Evolutionary conservation across 495 filamentous ascomycete genomes (phyloP).

Genomic region (Lasiosphaeria miniovina): DNA sequence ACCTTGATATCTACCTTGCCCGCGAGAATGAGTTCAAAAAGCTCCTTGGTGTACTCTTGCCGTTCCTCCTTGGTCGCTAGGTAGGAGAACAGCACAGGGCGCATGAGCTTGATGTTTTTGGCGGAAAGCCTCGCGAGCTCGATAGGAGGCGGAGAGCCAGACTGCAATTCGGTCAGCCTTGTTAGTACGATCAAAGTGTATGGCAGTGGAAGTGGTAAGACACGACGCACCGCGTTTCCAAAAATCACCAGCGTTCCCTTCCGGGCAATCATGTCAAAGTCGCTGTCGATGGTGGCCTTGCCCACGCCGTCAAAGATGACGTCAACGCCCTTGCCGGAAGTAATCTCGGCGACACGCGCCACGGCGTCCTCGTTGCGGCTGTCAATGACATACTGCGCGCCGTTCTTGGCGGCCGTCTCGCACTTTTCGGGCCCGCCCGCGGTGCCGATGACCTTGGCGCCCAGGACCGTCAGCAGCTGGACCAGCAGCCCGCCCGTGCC

Average conservation of each 20-base stretch:
- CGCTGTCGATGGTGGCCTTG: conserved; percentile 79
- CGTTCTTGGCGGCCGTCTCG: conserved; percentile 61
- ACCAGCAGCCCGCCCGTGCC: conserved; percentile 78
- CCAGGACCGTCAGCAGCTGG: conserved; percentile 69
- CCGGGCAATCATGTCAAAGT: conserved; percentile 70
- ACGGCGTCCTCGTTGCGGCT: conserved; percentile 67
- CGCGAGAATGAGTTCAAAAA: conserved; percentile 67
- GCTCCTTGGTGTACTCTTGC: conserved; percentile 64
- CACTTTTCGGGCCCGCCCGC: conserved; percentile 73
- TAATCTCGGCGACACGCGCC: conserved; percentile 64
- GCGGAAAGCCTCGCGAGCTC: conserved; percentile 60
- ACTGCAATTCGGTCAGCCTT: conserved; percentile 15
- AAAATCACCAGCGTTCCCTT: conserved; percentile 86
- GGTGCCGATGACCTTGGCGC: conserved; percentile 81
- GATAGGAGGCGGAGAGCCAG: conserved; percentile 74
- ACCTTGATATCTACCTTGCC: conserved; percentile 71
- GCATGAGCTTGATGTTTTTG: conserved; percentile 78
- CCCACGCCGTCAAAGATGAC: conserved; percentile 91
- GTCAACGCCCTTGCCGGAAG: conserved; percentile 64
- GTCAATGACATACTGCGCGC: conserved; percentile 71
- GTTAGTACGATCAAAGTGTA: too few relatives aligned
- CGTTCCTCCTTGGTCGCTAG: conserved; percentile 74
- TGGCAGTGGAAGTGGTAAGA: not conserved
- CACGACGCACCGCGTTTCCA: conserved; percentile 69
- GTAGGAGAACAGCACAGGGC: conserved; percentile 74